Conservation (phyloP, 805 yeast genomes). For the Kregervanrija delftensis region DNA sequence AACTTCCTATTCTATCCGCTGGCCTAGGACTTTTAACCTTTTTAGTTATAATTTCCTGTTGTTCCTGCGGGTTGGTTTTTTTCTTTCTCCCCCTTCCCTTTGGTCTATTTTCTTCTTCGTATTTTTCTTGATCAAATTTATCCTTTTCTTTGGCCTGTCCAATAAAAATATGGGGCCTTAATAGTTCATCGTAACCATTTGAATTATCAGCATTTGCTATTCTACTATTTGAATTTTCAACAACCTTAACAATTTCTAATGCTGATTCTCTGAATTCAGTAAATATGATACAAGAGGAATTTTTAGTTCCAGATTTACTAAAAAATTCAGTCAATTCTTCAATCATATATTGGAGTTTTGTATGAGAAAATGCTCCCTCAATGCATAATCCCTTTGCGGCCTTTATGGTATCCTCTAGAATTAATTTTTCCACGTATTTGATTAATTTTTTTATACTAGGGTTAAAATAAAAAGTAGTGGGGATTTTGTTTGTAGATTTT, state of each 20-base stretch:
- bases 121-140: slow-evolving; percentile 53
- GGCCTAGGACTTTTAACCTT: slow-evolving; percentile 15
- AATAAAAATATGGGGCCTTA: slow-evolving; percentile 78
- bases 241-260: slow-evolving; percentile 65
- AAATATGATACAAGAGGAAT: slow-evolving; percentile 78
- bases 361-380: slow-evolving; percentile 49
- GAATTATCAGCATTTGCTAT: slow-evolving; percentile 9
- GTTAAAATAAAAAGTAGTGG: slow-evolving; percentile 55
- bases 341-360: slow-evolving; percentile 57
- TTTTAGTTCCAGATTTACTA: slow-evolving; percentile 31
- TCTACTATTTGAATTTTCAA: slow-evolving; percentile 35
- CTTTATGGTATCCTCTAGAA: slow-evolving; percentile 25
- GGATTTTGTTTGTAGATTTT: slow-evolving; percentile 57
- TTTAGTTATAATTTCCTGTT: slow-evolving; percentile 7
- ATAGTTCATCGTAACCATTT: slow-evolving; percentile 22
- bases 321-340: slow-evolving; percentile 56
- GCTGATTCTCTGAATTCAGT: slow-evolving; percentile 90
- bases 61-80: slow-evolving; percentile 26
- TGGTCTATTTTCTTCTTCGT: slow-evolving; percentile 15
- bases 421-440: slow-evolving; percentile 35
- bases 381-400: slow-evolving; percentile 14
- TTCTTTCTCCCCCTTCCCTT: slow-evolving; percentile 15
- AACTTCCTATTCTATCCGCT: slow-evolving; percentile 43
- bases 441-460: slow-evolving; percentile 40
- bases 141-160: slow-evolving; percentile 84